Base-by-base conservation (phyloP, 2,329 filamentous ascomycete genomes). In the Cryoendolithus antarcticus region DNA sequence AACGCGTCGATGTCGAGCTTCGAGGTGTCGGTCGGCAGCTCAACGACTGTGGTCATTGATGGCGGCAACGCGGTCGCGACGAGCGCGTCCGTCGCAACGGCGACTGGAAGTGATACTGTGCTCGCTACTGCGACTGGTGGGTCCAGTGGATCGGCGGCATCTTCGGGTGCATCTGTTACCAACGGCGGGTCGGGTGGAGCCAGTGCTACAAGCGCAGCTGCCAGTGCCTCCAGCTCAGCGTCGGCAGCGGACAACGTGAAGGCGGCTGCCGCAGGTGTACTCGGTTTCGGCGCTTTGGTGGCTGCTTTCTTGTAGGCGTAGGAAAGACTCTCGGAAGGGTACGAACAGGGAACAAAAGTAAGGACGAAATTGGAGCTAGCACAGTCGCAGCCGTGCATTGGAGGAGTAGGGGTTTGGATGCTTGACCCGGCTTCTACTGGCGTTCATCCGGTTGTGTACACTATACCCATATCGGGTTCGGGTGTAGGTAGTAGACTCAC, bases 221-320 rank as follows among this genome's bases (percentile, higher is more conserved):
- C 39, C 32, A 32, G 31, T 13, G 35, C 39, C 29, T 27, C 24
- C 24, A 19, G 21, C 31, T 48, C 48, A 29, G 49, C 44, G 19
- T 51, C 52, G 4, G 51, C 52, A 10, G 53, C 46, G 30, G 43
- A 45, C 29, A 47, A 48, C 43, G 40, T 57, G 31, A 53, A 58
- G 46, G 37, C 53, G 30, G 59, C 53, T 10, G 55, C 53, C 29
- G 56, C 49, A 30, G 57, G 54, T 35, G 47, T 62, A 12, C 37
- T 60, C 11, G 57, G 56, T 41, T 55, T 61, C 31, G 58, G 58
- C 39, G 59, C 54, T n/a, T 47, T 61, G 44, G 48, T 60, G 42
- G 57, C 54, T 40, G 54, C 54, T 35, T 54, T 61, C 39, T 44
- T 62, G 54, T 62, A 59, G 24, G 24, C 6, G 24, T 27, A 27